These are phyloP conservation scores for Trypanosoma grayi DNA, from an alignment of 208 protist species.

Conservation along the genomic window DNA sequence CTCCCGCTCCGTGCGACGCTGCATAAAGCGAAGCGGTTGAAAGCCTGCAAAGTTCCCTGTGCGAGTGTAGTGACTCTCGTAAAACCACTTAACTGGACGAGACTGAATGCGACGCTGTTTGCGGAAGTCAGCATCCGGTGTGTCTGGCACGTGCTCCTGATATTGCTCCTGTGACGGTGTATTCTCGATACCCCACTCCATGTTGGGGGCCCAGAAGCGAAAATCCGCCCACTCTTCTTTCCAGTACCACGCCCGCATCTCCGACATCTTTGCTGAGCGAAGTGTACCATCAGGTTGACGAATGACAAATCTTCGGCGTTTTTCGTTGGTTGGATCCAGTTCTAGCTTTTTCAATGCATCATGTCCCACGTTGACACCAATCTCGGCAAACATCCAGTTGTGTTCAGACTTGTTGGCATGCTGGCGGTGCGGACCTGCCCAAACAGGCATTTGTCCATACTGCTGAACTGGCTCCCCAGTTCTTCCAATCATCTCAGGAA, in stretches of 20 bases:
- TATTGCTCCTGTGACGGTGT: conserved; percentile 91
- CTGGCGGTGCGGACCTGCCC: conserved; percentile 88
- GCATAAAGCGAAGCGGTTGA: conserved; percentile 89
- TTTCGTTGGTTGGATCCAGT: conserved; percentile 92
- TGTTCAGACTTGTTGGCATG: conserved; percentile 91
- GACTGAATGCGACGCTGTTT: conserved; percentile 91
- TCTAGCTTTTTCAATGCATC: conserved; percentile 92
- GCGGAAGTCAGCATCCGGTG: conserved; percentile 84
- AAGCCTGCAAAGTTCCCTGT: conserved; percentile 90
- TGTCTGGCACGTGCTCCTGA: conserved; percentile 92
- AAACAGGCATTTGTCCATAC: conserved; percentile 92
- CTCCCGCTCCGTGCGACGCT: conserved; percentile 86
- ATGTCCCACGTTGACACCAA: conserved; percentile 92
- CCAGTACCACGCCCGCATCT: conserved; percentile 95
- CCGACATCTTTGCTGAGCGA: conserved; percentile 94
- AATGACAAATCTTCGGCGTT: conserved; percentile 90
- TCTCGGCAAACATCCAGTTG: conserved; percentile 95
- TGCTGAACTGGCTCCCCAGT: conserved; percentile 92
- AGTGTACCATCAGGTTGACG: conserved; percentile 91
- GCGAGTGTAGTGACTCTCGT: conserved; percentile 92
- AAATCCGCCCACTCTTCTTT: conserved; percentile 95
- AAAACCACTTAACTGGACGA: conserved; percentile 92
- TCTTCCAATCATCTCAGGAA: conserved; percentile 92
- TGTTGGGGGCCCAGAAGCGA: conserved; percentile 92
- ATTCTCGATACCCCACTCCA: conserved; percentile 93